Conservation (phyloP, 306 rosid genomes). For the Trifolium pratense region DNA sequence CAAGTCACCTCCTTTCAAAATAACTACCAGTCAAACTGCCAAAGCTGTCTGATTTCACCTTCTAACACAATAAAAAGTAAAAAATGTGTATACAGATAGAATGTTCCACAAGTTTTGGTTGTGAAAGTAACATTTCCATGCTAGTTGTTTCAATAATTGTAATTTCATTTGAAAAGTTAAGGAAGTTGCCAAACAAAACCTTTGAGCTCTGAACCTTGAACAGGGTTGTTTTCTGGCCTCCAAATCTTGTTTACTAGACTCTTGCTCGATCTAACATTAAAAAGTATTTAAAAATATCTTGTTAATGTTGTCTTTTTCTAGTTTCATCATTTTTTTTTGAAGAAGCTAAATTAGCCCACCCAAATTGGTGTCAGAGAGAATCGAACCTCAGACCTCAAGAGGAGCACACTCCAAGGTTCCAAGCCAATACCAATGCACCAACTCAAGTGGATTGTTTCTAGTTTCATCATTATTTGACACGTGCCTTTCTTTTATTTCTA, state of each 20-base stretch:
- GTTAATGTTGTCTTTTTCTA: neutral
- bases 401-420: too few species aligned
- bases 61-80: conserved; percentile 16
- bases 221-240: neutral
- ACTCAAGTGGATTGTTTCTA: too few species aligned
- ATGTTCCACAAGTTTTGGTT: neutral
- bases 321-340: too few species aligned
- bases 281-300: too few species aligned
- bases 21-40: conserved; percentile 60
- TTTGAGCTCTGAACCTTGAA: conserved; percentile 10
- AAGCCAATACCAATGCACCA: too few species aligned
- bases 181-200: neutral
- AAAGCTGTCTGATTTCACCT: conserved; percentile 22
- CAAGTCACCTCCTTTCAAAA: conserved; percentile 28
- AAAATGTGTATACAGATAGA: neutral
- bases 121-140: neutral
- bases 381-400: too few species aligned
- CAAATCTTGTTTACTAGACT: neutral
- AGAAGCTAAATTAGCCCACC: too few species aligned
- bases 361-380: too few species aligned
- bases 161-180: neutral
- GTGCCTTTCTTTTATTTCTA: too few species aligned
- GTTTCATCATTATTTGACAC: too few species aligned
- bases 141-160: neutral
- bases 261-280: neutral